Conservation (phyloP, 805 yeast species). For the Debaryomyces maramus region DNA sequence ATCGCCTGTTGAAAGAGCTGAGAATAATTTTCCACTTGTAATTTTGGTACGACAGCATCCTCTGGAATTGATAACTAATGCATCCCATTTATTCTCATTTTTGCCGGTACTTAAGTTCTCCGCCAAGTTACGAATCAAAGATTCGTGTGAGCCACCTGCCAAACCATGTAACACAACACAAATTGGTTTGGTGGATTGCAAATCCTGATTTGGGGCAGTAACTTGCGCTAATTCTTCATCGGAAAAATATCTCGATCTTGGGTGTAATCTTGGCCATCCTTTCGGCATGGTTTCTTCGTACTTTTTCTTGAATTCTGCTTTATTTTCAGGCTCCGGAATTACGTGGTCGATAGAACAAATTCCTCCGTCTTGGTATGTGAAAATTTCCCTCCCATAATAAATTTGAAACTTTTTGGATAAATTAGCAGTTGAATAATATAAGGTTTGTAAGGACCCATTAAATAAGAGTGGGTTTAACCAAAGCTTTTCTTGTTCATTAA, state of each 20-base stretch:
- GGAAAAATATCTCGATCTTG: slow-evolving; percentile 54
- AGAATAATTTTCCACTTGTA: slow-evolving; percentile 68
- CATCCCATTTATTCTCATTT: slow-evolving; percentile 49
- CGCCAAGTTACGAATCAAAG: slow-evolving; percentile 64
- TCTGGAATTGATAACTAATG: slow-evolving; percentile 67
- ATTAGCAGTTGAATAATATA: slow-evolving; percentile 59
- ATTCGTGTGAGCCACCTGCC: slow-evolving; percentile 84
- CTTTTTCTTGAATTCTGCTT: slow-evolving; percentile 23
- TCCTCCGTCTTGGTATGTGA: slow-evolving; percentile 64
- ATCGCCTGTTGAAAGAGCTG: slow-evolving; percentile 73
- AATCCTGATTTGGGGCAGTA: slow-evolving; percentile 8
- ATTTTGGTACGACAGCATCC: slow-evolving; percentile 74
- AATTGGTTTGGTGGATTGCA: slow-evolving; percentile 50
- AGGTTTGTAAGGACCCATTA: slow-evolving; percentile 77
- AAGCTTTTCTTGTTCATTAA: slow-evolving; percentile 36
- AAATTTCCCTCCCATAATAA: slow-evolving; percentile 72
- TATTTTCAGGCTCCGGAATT: slow-evolving; percentile 34
- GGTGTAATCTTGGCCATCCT: slow-evolving; percentile 43
- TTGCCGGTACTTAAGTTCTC: slow-evolving; percentile 33
- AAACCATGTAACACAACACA: slow-evolving; percentile 72
- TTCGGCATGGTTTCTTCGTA: slow-evolving; percentile 33
- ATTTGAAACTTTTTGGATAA: slow-evolving; percentile 53
- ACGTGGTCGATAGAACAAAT: slow-evolving; percentile 75
- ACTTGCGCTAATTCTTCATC: slow-evolving; percentile 40
- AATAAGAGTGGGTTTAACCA: slow-evolving; percentile 62